These are phyloP conservation scores for Pseudocercospora crystallina DNA, from an alignment of 2,329 filamentous ascomycete species.

Conservation along the genomic window DNA sequence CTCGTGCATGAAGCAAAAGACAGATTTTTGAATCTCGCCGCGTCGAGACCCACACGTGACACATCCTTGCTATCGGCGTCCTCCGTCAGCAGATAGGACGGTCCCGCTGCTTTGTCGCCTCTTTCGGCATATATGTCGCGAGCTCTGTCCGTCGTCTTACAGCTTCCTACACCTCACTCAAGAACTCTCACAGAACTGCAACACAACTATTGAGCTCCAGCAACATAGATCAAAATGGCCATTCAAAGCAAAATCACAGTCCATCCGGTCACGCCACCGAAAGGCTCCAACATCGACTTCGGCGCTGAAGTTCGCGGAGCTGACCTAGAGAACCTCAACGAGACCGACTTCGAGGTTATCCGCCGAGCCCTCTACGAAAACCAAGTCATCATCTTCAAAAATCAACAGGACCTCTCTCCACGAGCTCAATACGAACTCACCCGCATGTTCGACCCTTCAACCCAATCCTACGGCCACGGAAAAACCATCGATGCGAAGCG, in stretches of 20 bases:
- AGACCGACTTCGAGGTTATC: conserved; percentile 64
- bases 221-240: conserved; percentile 19
- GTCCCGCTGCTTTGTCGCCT: background rate
- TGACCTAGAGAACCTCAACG: conserved; percentile 40
- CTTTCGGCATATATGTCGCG: conserved; percentile 6
- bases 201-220: background rate
- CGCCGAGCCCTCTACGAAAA: conserved; percentile 65
- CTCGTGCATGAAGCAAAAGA: too few species aligned
- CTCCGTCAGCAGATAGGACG: background rate
- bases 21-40: too few species aligned
- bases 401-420: conserved; percentile 63
- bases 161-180: background rate
- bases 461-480: conserved; percentile 70
- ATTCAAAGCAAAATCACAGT: conserved; percentile 30
- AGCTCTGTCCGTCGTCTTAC: background rate
- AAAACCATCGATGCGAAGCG: conserved; percentile 68
- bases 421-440: conserved; percentile 74
- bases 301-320: conserved; percentile 31
- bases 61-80: too few species aligned
- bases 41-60: too few species aligned
- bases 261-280: conserved; percentile 23
- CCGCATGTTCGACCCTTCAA: conserved; percentile 67
- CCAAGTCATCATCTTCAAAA: conserved; percentile 70
- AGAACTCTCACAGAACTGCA: background rate
- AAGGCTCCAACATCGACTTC: conserved; percentile 26